Evolutionary conservation across 2,329 filamentous ascomycete species (phyloP).

Genomic region (Cercospora zeina): DNA sequence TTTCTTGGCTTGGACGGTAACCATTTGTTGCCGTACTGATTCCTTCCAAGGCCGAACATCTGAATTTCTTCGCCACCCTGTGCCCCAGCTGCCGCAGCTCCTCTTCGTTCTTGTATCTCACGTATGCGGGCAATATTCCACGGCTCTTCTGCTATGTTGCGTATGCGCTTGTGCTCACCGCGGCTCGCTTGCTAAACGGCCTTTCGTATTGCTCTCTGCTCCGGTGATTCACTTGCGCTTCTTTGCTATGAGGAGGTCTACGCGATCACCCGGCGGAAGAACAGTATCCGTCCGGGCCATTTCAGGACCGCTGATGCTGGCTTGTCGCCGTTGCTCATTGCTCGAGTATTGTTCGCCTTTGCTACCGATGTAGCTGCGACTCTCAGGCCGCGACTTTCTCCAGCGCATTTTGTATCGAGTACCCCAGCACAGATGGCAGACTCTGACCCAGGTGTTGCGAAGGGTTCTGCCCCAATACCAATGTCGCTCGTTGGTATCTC

Average conservation of each 20-base stretch:
- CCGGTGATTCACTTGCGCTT: background rate
- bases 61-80: background rate
- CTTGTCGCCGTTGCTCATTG: background rate
- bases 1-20: background rate
- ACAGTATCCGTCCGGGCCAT: background rate
- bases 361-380: background rate
- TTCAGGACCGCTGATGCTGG: background rate
- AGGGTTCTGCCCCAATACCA: background rate
- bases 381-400: background rate
- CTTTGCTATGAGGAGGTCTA: background rate
- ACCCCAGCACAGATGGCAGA: background rate
- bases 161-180: too few species aligned
- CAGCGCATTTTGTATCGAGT: background rate
- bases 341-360: background rate
- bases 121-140: background rate
- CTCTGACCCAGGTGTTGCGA: background rate
- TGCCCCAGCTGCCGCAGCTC: background rate
- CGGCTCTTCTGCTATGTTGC: background rate
- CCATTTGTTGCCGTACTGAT: background rate
- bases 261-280: fast-evolving
- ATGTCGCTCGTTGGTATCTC: background rate
- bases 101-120: background rate
- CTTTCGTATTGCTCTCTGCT: background rate
- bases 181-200: background rate
- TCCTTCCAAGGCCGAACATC: background rate